Base-by-base conservation (phyloP, 2,329 filamentous ascomycete genomes). In the Stemphylium beticola region DNA sequence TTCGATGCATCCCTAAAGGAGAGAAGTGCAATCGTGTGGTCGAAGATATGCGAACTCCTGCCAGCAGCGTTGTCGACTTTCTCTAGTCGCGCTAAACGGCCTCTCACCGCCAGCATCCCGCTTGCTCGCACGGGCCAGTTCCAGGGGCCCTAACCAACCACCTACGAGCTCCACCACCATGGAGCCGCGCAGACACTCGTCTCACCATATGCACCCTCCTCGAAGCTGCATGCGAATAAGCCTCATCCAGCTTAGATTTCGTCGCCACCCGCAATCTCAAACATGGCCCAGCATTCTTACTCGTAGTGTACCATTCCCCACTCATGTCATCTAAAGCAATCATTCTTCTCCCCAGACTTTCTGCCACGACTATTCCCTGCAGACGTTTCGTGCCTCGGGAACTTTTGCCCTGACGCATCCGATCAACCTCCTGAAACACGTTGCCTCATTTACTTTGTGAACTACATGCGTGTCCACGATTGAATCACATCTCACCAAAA, bases 41-140 rank as follows among this genome's bases (percentile, higher is more conserved):
- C 45, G 37, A 40, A 41, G 49, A 42, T 45, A 42, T 55, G 53
- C 53, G 42, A 47, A 49, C 48, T 26, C 50, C 26, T 53, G 51
- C 42, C 57, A 42, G 49, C 45, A 39, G 51, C 47, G 34, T 49
- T 56, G 55, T 55, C 58, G 55, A 66, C 60, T 66, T 68, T 65
- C 52, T 56, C 49, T 51, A 49, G 53, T 42, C 52, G 41, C 59
- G 59, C 59, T 60, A 62, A 52, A 40, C 38, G 36, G 46, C 51
- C 42, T 39, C 57, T 64, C 67, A 68, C 65, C 64, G 65, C 66
- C 59, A 62, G 57, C 60, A 62, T 52, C 52, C 51, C 60, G 55
- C 64, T 49, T 49, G 39, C 37, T 42, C 38, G 61, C 61, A 62
- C 61, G 34, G 49, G 18, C 59, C 59, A 46, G 1, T 20, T 41